phyloP scores from a whole-genome alignment of 1,284 basidiomycete genomes.

The Prillingera fragicola region DNA sequence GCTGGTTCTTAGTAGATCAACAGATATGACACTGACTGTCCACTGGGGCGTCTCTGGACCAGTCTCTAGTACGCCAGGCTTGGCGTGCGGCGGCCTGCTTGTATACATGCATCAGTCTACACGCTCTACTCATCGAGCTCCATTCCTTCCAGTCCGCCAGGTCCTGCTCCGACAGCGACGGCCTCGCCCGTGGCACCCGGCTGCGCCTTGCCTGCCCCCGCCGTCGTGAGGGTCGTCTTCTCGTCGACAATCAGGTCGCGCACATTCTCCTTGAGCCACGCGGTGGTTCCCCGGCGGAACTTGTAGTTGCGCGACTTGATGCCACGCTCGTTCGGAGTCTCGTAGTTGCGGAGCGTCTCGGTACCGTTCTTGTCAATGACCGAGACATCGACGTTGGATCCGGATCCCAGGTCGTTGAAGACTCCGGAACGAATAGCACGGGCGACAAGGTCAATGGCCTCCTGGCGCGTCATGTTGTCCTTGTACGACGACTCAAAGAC shows the following conservation, averaged over 20 bases:
- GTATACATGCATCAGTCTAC: constrained; percentile 17
- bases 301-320: constrained; percentile 74
- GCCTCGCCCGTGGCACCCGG: constrained; percentile 22
- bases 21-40: too few species aligned
- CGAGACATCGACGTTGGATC: constrained; percentile 95
- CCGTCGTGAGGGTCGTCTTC: constrained; percentile 52
- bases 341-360: constrained; percentile 83
- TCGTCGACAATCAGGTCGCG: constrained; percentile 67
- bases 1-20: too few species aligned
- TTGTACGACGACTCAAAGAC: constrained; percentile 89
- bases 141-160: constrained; percentile 33
- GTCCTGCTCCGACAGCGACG: constrained; percentile 24
- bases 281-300: constrained; percentile 81
- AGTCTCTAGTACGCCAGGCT: background rate
- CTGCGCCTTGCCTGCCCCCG: constrained; percentile 42
- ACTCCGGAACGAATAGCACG: constrained; percentile 91
- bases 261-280: constrained; percentile 74
- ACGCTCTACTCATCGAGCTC: constrained; percentile 30
- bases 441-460: constrained; percentile 78
- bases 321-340: constrained; percentile 80
- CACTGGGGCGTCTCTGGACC: background rate
- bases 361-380: constrained; percentile 79
- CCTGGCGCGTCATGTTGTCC: constrained; percentile 74
- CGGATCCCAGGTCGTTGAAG: constrained; percentile 98
- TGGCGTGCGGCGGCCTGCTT: background rate